These are phyloP conservation scores for Candida dubliniensis DNA, from an alignment of 1,139 yeast genomes.

Conservation along the genomic window DNA sequence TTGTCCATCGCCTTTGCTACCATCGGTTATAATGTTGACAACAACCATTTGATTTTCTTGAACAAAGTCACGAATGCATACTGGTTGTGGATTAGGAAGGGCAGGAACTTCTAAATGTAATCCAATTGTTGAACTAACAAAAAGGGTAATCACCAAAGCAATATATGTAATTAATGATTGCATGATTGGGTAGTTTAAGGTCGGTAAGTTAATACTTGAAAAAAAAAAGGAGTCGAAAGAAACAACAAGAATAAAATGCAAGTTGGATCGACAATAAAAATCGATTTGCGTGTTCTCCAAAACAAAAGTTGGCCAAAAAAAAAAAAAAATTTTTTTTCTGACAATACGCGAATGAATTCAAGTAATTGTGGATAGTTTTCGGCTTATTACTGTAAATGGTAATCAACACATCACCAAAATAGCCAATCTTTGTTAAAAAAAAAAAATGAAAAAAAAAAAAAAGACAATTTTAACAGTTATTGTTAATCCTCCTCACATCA, in stretches of 20 bases:
- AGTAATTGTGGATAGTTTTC: too few species aligned
- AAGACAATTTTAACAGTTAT: neutral
- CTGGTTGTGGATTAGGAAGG: slow-evolving; percentile 36
- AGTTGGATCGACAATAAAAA: neutral
- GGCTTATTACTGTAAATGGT: too few species aligned
- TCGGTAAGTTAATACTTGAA: neutral
- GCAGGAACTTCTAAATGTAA: slow-evolving; percentile 46
- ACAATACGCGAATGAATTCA: too few species aligned
- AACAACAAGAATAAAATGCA: neutral
- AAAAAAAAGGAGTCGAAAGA: neutral
- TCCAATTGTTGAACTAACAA: slow-evolving; percentile 26
- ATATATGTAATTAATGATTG: slow-evolving; percentile 1
- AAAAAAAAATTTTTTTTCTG: too few species aligned
- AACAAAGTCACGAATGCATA: slow-evolving; percentile 88
- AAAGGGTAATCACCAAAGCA: slow-evolving; percentile 17
- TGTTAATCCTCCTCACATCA: neutral
- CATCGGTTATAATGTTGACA: slow-evolving; percentile 71
- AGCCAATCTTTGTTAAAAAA: too few species aligned
- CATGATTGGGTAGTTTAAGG: neutral
- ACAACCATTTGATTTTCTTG: slow-evolving; percentile 82
- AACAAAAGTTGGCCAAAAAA: neutral
- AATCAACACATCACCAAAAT: too few species aligned
- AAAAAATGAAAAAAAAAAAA: neutral
- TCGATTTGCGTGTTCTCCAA: neutral
- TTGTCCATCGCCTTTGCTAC: slow-evolving; percentile 84